Evolutionary conservation across 805 yeast genomes (phyloP).

Genomic region (Candida succiphila): DNA sequence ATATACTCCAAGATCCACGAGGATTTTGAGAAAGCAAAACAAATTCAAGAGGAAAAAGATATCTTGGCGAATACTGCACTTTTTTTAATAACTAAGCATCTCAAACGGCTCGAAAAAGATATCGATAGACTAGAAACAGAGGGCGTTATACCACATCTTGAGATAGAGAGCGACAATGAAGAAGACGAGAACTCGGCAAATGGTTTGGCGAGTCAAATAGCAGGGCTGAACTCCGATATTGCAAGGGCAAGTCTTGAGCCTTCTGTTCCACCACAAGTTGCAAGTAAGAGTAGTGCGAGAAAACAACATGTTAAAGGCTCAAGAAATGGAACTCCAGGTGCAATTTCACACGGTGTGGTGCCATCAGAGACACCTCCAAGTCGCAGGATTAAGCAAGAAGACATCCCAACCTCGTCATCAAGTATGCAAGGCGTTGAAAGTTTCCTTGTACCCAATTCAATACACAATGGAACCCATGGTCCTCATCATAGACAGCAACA

Average conservation of each 20-base stretch:
- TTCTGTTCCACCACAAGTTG: background rate
- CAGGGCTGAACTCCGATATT: background rate
- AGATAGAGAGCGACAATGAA: conserved; percentile 6
- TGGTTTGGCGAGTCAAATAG: background rate
- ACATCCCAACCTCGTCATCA: too few species aligned
- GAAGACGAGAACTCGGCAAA: conserved; percentile 5
- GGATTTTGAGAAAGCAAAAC: conserved; percentile 49
- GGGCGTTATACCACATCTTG: conserved; percentile 61
- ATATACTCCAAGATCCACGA: conserved; percentile 56
- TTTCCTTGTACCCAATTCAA: too few species aligned
- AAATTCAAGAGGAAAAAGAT: conserved; percentile 69
- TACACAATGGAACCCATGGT: background rate
- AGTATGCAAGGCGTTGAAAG: too few species aligned
- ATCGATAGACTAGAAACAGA: conserved; percentile 68
- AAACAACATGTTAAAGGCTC: conserved; percentile 8
- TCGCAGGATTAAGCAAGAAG: too few species aligned
- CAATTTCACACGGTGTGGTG: background rate
- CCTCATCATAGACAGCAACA: background rate
- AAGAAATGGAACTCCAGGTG: conserved; percentile 11
- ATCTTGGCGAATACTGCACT: conserved; percentile 77
- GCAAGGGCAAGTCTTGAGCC: background rate
- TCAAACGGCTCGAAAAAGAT: conserved; percentile 63
- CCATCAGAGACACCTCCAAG: conserved; percentile 1
- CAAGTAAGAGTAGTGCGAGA: conserved; percentile 2
- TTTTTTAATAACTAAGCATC: conserved; percentile 65